Conservation (phyloP, 306 rosid genomes). For the Lathyrus oleraceus region DNA sequence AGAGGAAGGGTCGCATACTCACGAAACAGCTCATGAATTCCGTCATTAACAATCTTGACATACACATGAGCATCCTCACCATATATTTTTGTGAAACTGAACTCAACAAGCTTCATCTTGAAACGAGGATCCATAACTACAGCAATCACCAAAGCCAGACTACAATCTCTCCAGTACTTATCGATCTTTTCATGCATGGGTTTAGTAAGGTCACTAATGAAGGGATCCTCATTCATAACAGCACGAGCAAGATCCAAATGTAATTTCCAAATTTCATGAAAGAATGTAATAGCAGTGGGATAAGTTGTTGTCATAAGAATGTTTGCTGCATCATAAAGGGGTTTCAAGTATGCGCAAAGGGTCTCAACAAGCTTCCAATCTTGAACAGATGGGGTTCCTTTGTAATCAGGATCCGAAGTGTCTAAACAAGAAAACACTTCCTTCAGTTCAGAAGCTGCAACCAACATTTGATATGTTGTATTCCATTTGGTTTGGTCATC, state of each 20-base stretch:
- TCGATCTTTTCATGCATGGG: conserved; percentile 66
- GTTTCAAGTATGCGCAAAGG: conserved; percentile 69
- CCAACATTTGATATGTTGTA: conserved; percentile 80
- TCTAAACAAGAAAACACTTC: conserved; percentile 87
- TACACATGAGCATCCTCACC: conserved; percentile 68
- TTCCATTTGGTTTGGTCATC: conserved; percentile 85
- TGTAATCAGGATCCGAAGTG: conserved; percentile 84
- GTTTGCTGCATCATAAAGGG: conserved; percentile 70
- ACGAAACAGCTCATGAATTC: conserved; percentile 81
- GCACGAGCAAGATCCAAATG: conserved; percentile 72
- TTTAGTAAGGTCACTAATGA: conserved; percentile 51
- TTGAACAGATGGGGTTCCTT: conserved; percentile 64
- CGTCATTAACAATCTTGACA: conserved; percentile 82
- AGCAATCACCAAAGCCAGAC: conserved; percentile 74
- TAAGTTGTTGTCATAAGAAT: conserved; percentile 58
- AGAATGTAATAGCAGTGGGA: conserved; percentile 68
- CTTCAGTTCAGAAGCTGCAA: conserved; percentile 73
- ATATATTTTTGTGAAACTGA: conserved; percentile 78
- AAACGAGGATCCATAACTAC: conserved; percentile 99
- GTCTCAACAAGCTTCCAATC: conserved; percentile 87
- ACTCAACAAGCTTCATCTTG: conserved; percentile 96
- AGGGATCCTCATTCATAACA: conserved; percentile 59
- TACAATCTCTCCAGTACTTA: conserved; percentile 78
- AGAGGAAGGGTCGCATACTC: conserved; percentile 76
- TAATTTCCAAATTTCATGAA: conserved; percentile 88